A percentile compares a stretch with the other conserved stretches of the same genome.
Evolutionary conservation across 73 alveolate species (phyloP).

Genomic region (Paramecium bursaria): DNA sequence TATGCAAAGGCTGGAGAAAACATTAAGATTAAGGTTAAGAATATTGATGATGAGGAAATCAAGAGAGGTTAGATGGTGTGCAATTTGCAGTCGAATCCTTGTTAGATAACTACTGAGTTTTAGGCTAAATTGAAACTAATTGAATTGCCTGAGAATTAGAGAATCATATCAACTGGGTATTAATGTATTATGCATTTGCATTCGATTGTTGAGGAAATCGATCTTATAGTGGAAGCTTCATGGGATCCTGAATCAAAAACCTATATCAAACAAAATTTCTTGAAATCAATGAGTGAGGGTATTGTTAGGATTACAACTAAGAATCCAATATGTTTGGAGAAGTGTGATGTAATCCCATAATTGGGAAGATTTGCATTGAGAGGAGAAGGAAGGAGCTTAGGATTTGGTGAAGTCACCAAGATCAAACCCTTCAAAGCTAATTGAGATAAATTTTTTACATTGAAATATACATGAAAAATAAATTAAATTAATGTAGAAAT

Average conservation of each 20-base stretch:
- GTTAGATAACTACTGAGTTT: constrained; percentile 67
- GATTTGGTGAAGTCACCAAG: constrained; percentile 65
- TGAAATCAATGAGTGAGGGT: constrained; percentile 79
- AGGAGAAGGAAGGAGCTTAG: constrained; percentile 83
- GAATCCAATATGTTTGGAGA: constrained; percentile 81
- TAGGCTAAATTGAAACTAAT: constrained; percentile 69
- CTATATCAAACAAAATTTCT: constrained; percentile 78
- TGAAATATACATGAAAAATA: not conserved
- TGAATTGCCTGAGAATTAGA: constrained; percentile 74
- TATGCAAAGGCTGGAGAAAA: constrained; percentile 79
- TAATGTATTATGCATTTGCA: constrained; percentile 86
- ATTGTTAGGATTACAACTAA: constrained; percentile 67
- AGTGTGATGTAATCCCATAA: constrained; percentile 75
- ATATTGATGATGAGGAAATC: constrained; percentile 71
- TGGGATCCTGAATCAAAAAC: constrained; percentile 79
- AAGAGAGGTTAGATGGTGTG: constrained; percentile 75
- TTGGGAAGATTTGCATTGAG: constrained; percentile 93
- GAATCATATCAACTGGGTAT: constrained; percentile 76
- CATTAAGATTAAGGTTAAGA: constrained; percentile 65
- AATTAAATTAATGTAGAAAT: not conserved
- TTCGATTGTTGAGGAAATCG: constrained; percentile 91
- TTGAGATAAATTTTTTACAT: constrained; percentile 33
- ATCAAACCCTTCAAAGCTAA: constrained; percentile 57
- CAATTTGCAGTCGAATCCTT: constrained; percentile 63
- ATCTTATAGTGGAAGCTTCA: constrained; percentile 78